Base-by-base conservation (phyloP, 305 asterid genomes). In the Withania somnifera region DNA sequence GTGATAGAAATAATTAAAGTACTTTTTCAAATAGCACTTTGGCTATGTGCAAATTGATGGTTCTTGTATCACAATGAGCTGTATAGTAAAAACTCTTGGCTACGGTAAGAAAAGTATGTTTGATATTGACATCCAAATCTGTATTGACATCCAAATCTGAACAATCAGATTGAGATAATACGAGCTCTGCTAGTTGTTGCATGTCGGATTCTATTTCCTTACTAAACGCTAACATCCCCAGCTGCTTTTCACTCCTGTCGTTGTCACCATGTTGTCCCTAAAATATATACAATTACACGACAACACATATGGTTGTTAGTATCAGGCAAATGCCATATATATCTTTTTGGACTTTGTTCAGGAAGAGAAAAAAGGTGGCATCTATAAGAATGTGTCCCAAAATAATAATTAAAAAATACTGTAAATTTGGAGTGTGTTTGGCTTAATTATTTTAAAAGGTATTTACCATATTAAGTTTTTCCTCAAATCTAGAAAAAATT, bases 1-100 rank as follows among this genome's bases (percentile, higher is more conserved):
- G 42, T n/a, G 50, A 26, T 32, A 11, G 50, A 69, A 28, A 32
- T 11, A 60, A 47, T 84, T 83, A 94, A 1, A 51, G 30, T 8
- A 89, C 92, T 81, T 83, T 89, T 63, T 92, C 89, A 79, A 94
- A 95, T 45, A 95, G 93, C 54, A 95, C 97, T 87, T 93, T 92
- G 36, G 90, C 75, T 22, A 92, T 87, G 82, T 95, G 99, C 61
- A 77, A 88, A 58, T 89, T 85, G 73, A 91, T 86, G 2, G 96
- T 88, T 57, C 82, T 88, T 3, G 86, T 81, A 75, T 79, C 88
- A 84, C 90, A 94, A 84, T 87, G 84, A 24, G 97, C 91, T 26
- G 79, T 78, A 58, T 94, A 93, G 82, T 91, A 94, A 82, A 87
- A 95, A 50, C 92, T 93, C 86, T 85, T 94, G 8, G 92, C 92